These are phyloP conservation scores for Lolium rigidum DNA, from an alignment of 176 grass and related monocot species.

Conservation along the genomic window DNA sequence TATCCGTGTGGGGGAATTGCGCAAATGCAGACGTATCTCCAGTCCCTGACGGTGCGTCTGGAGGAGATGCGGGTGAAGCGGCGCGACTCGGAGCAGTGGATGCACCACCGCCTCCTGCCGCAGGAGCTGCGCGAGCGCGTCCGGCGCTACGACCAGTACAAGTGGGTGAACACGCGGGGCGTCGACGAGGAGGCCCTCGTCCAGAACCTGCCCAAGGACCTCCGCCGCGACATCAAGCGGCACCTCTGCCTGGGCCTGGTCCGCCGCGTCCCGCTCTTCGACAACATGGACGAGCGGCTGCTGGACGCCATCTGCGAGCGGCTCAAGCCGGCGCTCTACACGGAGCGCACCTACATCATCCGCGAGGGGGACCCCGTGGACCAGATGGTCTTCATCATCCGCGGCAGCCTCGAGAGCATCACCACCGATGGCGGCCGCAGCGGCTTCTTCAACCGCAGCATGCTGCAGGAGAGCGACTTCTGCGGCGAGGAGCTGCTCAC, in stretches of 20 bases:
- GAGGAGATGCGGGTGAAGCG: constrained; percentile 78
- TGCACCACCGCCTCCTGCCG: constrained; percentile 73
- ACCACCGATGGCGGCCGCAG: too few species aligned
- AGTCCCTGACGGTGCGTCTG: constrained; percentile 66
- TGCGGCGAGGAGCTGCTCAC: too few species aligned
- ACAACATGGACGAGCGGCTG: constrained; percentile 82
- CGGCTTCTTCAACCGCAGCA: too few species aligned
- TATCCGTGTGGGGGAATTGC: not conserved
- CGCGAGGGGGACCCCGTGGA: too few species aligned
- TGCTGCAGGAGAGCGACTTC: too few species aligned
- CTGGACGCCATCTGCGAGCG: constrained; percentile 85
- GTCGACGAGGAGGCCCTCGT: constrained; percentile 39
- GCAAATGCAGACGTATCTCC: constrained; percentile 60
- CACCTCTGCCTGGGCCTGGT: constrained; percentile 81
- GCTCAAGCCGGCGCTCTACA: constrained; percentile 63
- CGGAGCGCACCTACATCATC: constrained; percentile 27
- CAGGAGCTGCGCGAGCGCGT: constrained; percentile 73
- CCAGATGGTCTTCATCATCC: too few species aligned
- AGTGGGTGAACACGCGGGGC: too few species aligned
- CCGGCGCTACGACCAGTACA: not conserved
- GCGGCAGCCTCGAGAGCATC: too few species aligned
- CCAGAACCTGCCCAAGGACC: constrained; percentile 76
- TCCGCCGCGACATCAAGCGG: constrained; percentile 86
- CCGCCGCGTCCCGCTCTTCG: constrained; percentile 65
- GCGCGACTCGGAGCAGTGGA: constrained; percentile 87